Base-by-base conservation (phyloP, 805 yeast species). In the Wickerhamiella occidentalis region DNA sequence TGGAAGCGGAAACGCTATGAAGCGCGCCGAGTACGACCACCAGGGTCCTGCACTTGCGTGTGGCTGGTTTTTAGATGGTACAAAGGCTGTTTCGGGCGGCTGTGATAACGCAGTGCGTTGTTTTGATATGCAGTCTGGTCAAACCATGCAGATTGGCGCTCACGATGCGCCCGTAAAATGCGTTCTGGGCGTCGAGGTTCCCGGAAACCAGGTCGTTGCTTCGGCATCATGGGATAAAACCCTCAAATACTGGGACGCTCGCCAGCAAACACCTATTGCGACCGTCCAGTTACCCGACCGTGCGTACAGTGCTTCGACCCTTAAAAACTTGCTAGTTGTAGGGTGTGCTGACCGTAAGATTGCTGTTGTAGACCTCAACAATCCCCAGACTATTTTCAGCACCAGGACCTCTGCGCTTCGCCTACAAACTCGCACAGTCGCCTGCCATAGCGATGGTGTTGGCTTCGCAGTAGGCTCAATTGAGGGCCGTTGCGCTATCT, bases 211-310 rank as follows among this genome's bases (percentile, higher is more conserved):
- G 38, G 85, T 85, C 55, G 78, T 90, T 23, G 96, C 87, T 2
- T 78, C 88, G 40, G 96, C 95, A 6, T 85, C 96, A 6, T 92
- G 96, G 96, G 98, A 92, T 67, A 87, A 86, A 67, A 86, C 96
- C 1, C 68, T 92, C 54, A 80, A 78, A 63, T 92, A 92, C 66
- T 90, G 98, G 98, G 97, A 92, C 67, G 72, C 84, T 68, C 79
- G 96, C 61, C 79, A 80, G 56, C 69, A 59, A 41, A 80, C 77
- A 58, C 92, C 97, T 15, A 75, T 90, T 18, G 76, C 87, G 17
- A 83, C 94, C 2, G 68, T 92, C 37, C 76, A 76, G 59, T 69
- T 92, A 63, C 95, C 97, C 0, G 97, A 92, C 56, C 72, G 95
- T 48, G 95, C 85, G 0, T 90, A 87, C 67, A 70, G 87, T 11